Evolutionary conservation across 78 protist genomes (phyloP), one percentile per base, ranked within the genome.

Genomic region (Diacronema lutheri): DNA sequence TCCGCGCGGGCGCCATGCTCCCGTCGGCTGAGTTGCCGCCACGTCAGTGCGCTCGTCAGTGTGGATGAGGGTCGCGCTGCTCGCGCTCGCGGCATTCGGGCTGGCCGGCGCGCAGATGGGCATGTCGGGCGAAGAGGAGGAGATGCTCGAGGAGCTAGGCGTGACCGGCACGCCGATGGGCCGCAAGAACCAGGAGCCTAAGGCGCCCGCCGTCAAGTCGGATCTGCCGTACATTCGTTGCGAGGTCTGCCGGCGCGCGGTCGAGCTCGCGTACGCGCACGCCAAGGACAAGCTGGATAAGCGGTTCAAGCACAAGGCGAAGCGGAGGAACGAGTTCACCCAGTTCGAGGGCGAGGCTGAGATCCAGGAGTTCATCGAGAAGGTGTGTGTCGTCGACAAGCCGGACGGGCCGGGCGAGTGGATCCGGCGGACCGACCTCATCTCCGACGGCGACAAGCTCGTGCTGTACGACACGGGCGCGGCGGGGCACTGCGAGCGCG

Each of bases 121-220:
- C 31, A 68, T 68, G 76, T 35, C 50, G 0, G 50, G 50, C 2
- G 76, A 68, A 55, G 76, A 68, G 46, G 76, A 68, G 46, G 76
- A 68, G 76, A 68, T 68, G 76, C 46, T 68, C n/a, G 76, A 68
- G n/a, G 55, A 35, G 50, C 35, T 68, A 33, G 76, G 76, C 31
- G 37, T 68, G 40, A 68, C 35, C 50, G 76, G 76, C 55, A 3
- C 25, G 76, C 76, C 76, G 76, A 68, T 68, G 76, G 76, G 76
- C 26, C 76, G 76, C 26, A 68, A 68, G 76, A 38, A 68, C 46
- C 76, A 33, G 46, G 12, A 37, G 25, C 76, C 76, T 16, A 23
- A 41, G 79, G 79, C 79, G 55, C 58, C 1, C 35, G 26, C 13
- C 20, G 0, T 71, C 57, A 71, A 71, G 79, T 5, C 58, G 20